Evolutionary conservation across 805 yeast species (phyloP).

Genomic region (Cephaloascus albidus): DNA sequence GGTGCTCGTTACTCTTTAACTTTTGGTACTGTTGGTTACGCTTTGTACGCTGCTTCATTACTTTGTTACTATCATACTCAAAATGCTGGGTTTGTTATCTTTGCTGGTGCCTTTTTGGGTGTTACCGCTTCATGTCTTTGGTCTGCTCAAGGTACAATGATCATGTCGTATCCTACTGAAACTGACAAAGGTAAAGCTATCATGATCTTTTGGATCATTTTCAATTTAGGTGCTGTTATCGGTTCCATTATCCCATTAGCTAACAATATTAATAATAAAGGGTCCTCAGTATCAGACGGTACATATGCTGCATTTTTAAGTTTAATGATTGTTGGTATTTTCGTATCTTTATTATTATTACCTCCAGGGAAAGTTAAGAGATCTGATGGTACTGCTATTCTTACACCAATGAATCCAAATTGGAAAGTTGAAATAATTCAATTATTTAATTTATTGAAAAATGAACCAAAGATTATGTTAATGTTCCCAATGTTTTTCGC

Average conservation of each 20-base stretch:
- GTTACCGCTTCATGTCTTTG: conserved; percentile 45
- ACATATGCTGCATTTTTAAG: conserved; percentile 47
- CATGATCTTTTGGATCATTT: conserved; percentile 50
- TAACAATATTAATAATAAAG: conserved; percentile 31
- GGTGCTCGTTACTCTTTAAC: conserved; percentile 36
- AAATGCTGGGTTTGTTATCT: conserved; percentile 42
- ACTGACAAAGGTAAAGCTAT: conserved; percentile 41
- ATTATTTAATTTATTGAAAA: conserved; percentile 23
- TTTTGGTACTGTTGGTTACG: conserved; percentile 48
- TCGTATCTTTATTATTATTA: conserved; percentile 34
- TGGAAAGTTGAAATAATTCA: conserved; percentile 34
- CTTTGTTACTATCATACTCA: conserved; percentile 35
- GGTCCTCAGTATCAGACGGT: conserved; percentile 29
- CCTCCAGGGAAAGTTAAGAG: conserved; percentile 41
- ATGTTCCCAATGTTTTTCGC: conserved; percentile 56
- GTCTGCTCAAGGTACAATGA: conserved; percentile 51
- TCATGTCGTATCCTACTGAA: conserved; percentile 51
- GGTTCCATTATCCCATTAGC: conserved; percentile 52
- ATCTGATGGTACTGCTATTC: conserved; percentile 40
- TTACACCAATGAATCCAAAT: conserved; percentile 32
- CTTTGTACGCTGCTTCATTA: conserved; percentile 42
- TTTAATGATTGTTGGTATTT: conserved; percentile 37
- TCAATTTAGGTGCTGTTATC: conserved; percentile 53
- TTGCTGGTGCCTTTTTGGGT: conserved; percentile 51
- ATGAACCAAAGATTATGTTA: conserved; percentile 34